Evolutionary conservation across 2,329 filamentous ascomycete species (phyloP), one percentile per base, ranked within the genome.

Genomic region (Venturia carpophila): DNA sequence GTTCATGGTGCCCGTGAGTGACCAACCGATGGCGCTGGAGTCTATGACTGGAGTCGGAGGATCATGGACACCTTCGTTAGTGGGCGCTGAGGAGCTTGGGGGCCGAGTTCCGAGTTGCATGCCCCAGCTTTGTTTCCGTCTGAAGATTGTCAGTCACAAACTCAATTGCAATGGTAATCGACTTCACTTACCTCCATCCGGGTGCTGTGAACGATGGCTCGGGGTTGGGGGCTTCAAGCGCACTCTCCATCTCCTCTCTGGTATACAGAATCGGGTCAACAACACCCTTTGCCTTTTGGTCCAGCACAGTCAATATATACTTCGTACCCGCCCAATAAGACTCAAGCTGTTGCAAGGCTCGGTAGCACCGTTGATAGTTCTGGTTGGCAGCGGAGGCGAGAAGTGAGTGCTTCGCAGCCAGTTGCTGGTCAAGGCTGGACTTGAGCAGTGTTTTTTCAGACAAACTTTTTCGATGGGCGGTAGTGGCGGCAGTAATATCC

Each of bases 351-450:
- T 92, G 86, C 13, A 96, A 76, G 0, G 90, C 90, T 71, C 91
- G 90, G 73, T 94, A 93, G 73, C 91, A 96, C 10, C 87, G 82
- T 72, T 93, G 90, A 69, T 96, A 96, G 70, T 95, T 93, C 71
- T 93, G 88, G 69, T 87, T 92, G 0, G 91, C 91, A 0, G 89
- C 90, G 0, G 89, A 89, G 0, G 90, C 90, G 0, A 95, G 80
- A 1, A 95, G 76, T 0, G 88, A 87, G 71, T 95, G 90, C 69
- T 90, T 89, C 0, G 80, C 78, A 1, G 84, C 79, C 15, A 76
- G 73, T 55, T 76, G 75, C 39, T 80, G 80, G 6, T 75, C 72
- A 9, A 69, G 65, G 43, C 39, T 42, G 5, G 52, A 58, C 52
- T 58, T 58, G 27, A 58, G 52, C 27, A 58, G 7, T 58, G 19